These are phyloP conservation scores for Yamadazyma sp. DNA, from an alignment of 805 yeast species.

Conservation along the genomic window DNA sequence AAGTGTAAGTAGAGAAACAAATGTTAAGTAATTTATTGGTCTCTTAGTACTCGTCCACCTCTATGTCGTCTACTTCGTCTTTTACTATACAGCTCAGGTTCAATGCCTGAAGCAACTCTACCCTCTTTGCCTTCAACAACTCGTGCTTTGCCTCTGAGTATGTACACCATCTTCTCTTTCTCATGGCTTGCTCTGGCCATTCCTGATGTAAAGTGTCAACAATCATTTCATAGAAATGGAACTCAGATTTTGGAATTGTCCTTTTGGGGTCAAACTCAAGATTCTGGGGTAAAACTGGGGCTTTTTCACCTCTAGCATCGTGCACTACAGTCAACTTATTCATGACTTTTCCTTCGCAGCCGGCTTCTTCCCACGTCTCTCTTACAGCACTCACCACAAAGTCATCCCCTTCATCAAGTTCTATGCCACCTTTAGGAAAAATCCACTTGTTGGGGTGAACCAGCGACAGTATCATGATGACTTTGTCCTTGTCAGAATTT, in stretches of 20 bases:
- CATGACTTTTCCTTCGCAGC: constrained; percentile 67
- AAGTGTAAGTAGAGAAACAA: not conserved
- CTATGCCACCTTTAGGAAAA: constrained; percentile 95
- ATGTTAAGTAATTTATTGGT: not conserved
- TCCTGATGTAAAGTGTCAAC: constrained; percentile 52
- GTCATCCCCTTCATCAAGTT: constrained; percentile 67
- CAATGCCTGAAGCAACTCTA: constrained; percentile 66
- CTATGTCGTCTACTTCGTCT: constrained; percentile 21
- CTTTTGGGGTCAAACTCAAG: constrained; percentile 32
- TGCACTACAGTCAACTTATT: constrained; percentile 61
- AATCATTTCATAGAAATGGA: constrained; percentile 79
- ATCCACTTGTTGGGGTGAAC: constrained; percentile 76
- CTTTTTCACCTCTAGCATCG: constrained; percentile 49
- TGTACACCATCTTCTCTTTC: constrained; percentile 76
- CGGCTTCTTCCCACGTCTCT: constrained; percentile 99
- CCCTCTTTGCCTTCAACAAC: constrained; percentile 54
- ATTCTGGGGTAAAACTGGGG: constrained; percentile 32
- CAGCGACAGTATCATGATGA: constrained; percentile 77
- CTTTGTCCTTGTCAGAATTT: constrained; percentile 53
- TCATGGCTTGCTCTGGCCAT: constrained; percentile 73
- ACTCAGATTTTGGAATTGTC: constrained; percentile 75
- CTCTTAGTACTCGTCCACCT: constrained; percentile 4
- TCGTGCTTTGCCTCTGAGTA: constrained; percentile 67
- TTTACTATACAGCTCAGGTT: constrained; percentile 52
- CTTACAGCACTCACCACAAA: constrained; percentile 61